Percentiles rank a stretch among this genome's conserved stretches.
phyloP scores from a whole-genome alignment of 2,329 filamentous ascomycete genomes.

The Chaetomium globosum region DNA sequence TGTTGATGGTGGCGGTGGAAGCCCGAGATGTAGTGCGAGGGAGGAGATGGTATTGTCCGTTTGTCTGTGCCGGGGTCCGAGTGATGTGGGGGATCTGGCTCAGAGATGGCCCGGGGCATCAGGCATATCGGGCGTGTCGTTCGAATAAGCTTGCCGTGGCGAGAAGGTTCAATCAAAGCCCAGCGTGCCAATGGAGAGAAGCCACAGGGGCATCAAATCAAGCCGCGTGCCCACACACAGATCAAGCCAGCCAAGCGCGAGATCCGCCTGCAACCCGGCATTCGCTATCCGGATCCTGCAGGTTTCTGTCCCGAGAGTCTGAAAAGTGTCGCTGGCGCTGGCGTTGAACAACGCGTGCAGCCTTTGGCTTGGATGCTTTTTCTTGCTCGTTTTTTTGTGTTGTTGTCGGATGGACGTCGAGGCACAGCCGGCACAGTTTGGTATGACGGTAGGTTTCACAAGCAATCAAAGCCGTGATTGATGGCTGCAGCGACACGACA shows the following conservation, averaged over 20 bases:
- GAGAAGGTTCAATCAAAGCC: constrained; percentile 24
- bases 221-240: constrained; percentile 12
- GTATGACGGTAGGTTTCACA: constrained; percentile 22
- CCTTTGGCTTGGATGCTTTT: neutral
- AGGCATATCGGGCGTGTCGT: constrained; percentile 24
- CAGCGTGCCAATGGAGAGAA: constrained; percentile 30
- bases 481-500: constrained; percentile 5
- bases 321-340: constrained; percentile 6
- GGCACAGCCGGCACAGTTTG: constrained; percentile 11
- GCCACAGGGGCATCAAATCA: constrained; percentile 24
- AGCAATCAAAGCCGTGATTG: neutral
- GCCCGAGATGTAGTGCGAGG: constrained; percentile 16
- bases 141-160: constrained; percentile 31
- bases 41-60: constrained; percentile 20
- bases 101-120: constrained; percentile 10
- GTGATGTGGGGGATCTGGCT: constrained; percentile 21
- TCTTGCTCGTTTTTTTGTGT: constrained; percentile 1
- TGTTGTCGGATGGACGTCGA: constrained; percentile 17
- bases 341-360: constrained; percentile 13
- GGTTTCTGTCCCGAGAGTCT: constrained; percentile 6
- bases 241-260: constrained; percentile 13
- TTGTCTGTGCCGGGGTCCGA: constrained; percentile 16
- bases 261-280: constrained; percentile 18
- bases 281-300: constrained; percentile 18
- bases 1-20: constrained; percentile 3